Percentiles rank a stretch among this genome's conserved stretches.
Evolutionary conservation across 2,329 filamentous ascomycete species (phyloP).

Genomic region (Ophiostoma ips): DNA sequence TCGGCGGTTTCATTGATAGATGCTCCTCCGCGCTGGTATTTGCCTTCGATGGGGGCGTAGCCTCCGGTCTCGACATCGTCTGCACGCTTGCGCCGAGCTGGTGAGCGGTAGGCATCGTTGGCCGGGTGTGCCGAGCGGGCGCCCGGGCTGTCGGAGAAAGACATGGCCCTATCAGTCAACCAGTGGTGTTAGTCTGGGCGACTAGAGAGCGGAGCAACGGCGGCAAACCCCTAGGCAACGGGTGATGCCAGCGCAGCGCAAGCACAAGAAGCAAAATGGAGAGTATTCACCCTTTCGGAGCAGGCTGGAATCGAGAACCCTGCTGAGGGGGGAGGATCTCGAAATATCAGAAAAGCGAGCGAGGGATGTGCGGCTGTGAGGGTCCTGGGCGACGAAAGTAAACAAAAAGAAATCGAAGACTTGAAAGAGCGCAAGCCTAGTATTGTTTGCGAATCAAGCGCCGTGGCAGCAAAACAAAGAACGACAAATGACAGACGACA

Average conservation of each 20-base stretch:
- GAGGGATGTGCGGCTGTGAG: neutral
- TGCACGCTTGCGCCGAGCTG: conserved; percentile 49
- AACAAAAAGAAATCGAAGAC: neutral
- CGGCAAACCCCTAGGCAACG: neutral
- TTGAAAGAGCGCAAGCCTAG: neutral
- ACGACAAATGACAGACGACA: too few species aligned
- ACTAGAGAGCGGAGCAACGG: neutral
- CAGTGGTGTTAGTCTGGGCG: neutral
- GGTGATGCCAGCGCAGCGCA: neutral
- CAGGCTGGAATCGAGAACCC: neutral
- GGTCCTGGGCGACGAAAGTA: neutral
- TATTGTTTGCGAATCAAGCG: neutral
- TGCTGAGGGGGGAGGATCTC: neutral
- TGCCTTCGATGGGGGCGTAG: conserved; percentile 29
- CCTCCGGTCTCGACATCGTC: conserved; percentile 57
- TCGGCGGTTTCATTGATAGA: conserved; percentile 44
- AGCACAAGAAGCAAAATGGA: neutral
- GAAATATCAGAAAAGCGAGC: neutral
- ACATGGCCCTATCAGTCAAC: conserved; percentile 35
- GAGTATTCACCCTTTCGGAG: conserved; percentile 9
- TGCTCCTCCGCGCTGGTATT: conserved; percentile 42
- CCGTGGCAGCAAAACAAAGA: neutral
- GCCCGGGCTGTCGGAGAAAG: conserved; percentile 51
- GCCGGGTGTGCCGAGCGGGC: conserved; percentile 47
- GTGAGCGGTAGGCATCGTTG: conserved; percentile 51